A percentile compares a stretch with the other conserved stretches of the same genome.
phyloP scores from a whole-genome alignment of 2,329 filamentous ascomycete species.

The Arachnopeziza araneosa region DNA sequence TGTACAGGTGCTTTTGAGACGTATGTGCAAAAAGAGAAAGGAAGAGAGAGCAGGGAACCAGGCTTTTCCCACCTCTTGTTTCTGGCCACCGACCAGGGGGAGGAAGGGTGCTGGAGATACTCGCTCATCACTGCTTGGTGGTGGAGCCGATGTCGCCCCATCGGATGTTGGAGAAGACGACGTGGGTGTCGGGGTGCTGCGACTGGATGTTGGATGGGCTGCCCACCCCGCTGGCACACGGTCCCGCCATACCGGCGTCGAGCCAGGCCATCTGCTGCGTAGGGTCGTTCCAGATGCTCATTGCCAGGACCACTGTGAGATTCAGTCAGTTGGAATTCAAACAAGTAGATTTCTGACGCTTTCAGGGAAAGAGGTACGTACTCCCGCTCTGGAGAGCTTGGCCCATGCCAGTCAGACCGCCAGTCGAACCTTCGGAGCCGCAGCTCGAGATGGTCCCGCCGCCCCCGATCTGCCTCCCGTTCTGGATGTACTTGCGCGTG shows the following conservation, averaged over 20 bases:
- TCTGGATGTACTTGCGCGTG: slow-evolving; percentile 44
- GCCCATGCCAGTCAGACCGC: slow-evolving; percentile 50
- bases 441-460: slow-evolving; percentile 52
- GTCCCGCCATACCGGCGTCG: slow-evolving; percentile 44
- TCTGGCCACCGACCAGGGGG: too few species aligned
- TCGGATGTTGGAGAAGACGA: slow-evolving; percentile 52
- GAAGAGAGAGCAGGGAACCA: too few species aligned
- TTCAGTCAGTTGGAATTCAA: slow-evolving; percentile 16
- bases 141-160: slow-evolving; percentile 57
- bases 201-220: slow-evolving; percentile 43
- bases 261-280: slow-evolving; percentile 65
- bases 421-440: slow-evolving; percentile 34
- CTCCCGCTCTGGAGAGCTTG: slow-evolving; percentile 43
- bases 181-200: slow-evolving; percentile 42
- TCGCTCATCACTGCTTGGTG: neutral
- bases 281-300: slow-evolving; percentile 52
- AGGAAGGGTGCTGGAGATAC: too few species aligned
- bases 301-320: slow-evolving; percentile 50
- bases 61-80: too few species aligned
- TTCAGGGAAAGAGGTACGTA: slow-evolving; percentile 3
- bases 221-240: slow-evolving; percentile 48
- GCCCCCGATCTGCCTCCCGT: slow-evolving; percentile 43
- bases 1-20: too few species aligned
- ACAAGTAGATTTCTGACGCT: neutral
- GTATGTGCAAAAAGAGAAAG: too few species aligned